A percentile compares a stretch with the other conserved stretches of the same genome.
phyloP scores from a whole-genome alignment of 2,329 filamentous ascomycete species.

The Chalaropsis thielavioides region DNA sequence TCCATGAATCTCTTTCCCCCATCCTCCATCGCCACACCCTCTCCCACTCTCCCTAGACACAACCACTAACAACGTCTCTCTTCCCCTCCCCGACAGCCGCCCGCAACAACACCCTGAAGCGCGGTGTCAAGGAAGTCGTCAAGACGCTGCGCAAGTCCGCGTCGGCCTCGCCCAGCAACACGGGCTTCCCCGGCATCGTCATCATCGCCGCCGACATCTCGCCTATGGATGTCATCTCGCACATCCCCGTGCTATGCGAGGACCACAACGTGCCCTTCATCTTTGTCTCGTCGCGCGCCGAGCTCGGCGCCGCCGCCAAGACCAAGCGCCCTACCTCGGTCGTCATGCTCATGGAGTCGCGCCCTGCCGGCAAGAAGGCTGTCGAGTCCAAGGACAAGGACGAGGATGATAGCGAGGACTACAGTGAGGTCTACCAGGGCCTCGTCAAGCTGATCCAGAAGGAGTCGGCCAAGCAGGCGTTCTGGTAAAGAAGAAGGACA shows the following conservation, averaged over 20 bases:
- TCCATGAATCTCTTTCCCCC: not conserved
- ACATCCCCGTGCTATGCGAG: slow-evolving; percentile 94
- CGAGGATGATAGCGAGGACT: slow-evolving; percentile 43
- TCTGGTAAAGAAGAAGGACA: slow-evolving; percentile 24
- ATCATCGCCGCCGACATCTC: slow-evolving; percentile 95
- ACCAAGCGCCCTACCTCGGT: slow-evolving; percentile 96
- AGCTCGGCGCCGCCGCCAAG: slow-evolving; percentile 81
- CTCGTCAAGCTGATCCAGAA: slow-evolving; percentile 53
- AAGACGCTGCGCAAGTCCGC: slow-evolving; percentile 93
- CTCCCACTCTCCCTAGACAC: not conserved
- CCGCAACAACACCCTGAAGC: slow-evolving; percentile 89
- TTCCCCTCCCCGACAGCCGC: slow-evolving; percentile 46
- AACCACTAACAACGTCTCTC: slow-evolving; percentile 19
- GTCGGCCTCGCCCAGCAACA: slow-evolving; percentile 48
- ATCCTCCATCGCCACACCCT: not conserved
- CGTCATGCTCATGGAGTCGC: slow-evolving; percentile 65
- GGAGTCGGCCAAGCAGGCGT: slow-evolving; percentile 44
- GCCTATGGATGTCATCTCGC: slow-evolving; percentile 95
- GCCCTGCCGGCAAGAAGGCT: slow-evolving; percentile 32
- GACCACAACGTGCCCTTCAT: slow-evolving; percentile 96
- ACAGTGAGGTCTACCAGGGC: slow-evolving; percentile 48
- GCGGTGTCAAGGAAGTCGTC: slow-evolving; percentile 97
- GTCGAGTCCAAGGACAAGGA: slow-evolving; percentile 29
- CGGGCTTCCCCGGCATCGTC: slow-evolving; percentile 57
- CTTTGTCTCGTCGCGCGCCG: slow-evolving; percentile 81